Evolutionary conservation across 108 stramenopile genomes (phyloP).

Genomic region (Licmophora abbreviata): DNA sequence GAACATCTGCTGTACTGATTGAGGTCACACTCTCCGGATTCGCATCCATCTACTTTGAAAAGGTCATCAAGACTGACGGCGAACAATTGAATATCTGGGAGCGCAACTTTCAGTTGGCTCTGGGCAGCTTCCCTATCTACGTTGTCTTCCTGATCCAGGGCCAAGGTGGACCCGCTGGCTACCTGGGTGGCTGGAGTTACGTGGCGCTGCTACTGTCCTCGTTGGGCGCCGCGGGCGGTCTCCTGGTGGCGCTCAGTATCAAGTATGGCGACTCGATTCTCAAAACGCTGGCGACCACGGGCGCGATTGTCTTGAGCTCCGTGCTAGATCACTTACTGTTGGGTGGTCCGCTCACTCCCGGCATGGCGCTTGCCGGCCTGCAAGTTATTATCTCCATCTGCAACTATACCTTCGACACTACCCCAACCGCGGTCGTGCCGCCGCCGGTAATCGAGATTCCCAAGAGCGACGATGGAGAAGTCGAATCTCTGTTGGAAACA

Average conservation of each 20-base stretch:
- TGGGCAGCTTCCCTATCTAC: constrained; percentile 65
- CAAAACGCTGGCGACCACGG: constrained; percentile 89
- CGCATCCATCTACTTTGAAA: constrained; percentile 93
- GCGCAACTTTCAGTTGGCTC: constrained; percentile 85
- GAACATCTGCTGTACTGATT: constrained; percentile 77
- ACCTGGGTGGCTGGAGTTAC: constrained; percentile 62
- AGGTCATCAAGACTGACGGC: constrained; percentile 77
- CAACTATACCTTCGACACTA: constrained; percentile 84
- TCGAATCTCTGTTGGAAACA: neutral
- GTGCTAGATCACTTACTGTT: constrained; percentile 58
- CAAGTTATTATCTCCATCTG: constrained; percentile 76
- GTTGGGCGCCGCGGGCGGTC: constrained; percentile 82
- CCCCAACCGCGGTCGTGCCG: constrained; percentile 31
- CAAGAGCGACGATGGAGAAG: neutral
- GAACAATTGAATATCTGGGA: constrained; percentile 83
- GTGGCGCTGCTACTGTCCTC: constrained; percentile 43
- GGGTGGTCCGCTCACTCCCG: constrained; percentile 64
- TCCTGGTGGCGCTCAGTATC: constrained; percentile 88
- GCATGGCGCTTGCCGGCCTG: constrained; percentile 70
- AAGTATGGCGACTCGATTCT: constrained; percentile 92
- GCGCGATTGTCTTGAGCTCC: constrained; percentile 69
- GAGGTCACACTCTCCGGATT: constrained; percentile 90
- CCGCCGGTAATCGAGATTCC: constrained; percentile 8
- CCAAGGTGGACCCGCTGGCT: constrained; percentile 53
- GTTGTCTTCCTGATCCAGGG: constrained; percentile 46